These are phyloP conservation scores for Actinidia arguta DNA, from an alignment of 179 eudicot genomes.

Conservation along the genomic window DNA sequence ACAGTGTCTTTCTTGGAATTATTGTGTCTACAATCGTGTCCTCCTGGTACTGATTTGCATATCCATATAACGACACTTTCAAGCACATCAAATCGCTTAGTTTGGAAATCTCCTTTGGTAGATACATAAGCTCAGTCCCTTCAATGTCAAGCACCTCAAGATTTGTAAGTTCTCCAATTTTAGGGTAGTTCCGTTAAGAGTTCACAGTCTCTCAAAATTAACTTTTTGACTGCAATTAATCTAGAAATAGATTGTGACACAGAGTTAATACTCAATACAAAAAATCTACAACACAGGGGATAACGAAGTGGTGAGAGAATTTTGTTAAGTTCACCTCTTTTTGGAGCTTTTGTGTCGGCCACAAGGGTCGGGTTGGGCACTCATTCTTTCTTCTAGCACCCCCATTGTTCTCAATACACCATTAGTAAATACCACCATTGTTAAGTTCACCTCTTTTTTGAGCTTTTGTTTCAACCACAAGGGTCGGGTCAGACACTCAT, in stretches of 20 bases:
- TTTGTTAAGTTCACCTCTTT: too few species aligned
- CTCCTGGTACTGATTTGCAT: not conserved
- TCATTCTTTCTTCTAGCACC: too few species aligned
- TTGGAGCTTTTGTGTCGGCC: too few species aligned
- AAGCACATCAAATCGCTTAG: not conserved
- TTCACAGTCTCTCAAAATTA: conserved; percentile 16
- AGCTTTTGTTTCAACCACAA: too few species aligned
- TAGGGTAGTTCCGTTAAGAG: conserved; percentile 10
- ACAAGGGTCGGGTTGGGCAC: too few species aligned
- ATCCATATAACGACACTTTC: conserved; percentile 12
- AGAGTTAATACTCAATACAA: too few species aligned
- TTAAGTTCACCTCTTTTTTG: too few species aligned
- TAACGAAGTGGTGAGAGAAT: too few species aligned
- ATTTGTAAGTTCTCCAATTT: not conserved
- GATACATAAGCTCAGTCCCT: conserved; percentile 26
- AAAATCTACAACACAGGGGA: too few species aligned
- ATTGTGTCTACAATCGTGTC: not conserved
- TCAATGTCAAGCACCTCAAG: conserved; percentile 24
- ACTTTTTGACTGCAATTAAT: conserved; percentile 10
- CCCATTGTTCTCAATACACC: too few species aligned
- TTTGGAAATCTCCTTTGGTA: not conserved
- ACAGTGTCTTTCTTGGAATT: not conserved
- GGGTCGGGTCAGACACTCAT: too few species aligned
- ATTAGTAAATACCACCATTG: too few species aligned
- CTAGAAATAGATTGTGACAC: conserved; percentile 17